Conservation (phyloP, 257 asterid species). For the Schizonepeta tenuifolia region DNA sequence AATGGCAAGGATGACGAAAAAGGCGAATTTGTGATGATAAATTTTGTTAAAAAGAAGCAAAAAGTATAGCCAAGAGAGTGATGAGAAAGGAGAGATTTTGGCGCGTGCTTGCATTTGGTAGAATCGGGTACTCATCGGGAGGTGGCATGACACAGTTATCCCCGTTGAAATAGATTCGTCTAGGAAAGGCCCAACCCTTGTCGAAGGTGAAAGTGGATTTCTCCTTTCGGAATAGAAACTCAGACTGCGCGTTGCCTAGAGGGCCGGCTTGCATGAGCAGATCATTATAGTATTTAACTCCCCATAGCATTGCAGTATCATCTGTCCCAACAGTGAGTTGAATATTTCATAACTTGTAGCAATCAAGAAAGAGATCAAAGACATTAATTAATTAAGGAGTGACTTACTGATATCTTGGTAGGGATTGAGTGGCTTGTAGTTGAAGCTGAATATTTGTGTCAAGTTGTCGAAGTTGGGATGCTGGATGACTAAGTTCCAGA, state of each 20-base stretch:
- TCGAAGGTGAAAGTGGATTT: constrained; percentile 62
- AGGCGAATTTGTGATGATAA: too few species aligned
- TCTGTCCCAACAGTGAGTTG: constrained; percentile 35
- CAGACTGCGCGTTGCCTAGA: constrained; percentile 65
- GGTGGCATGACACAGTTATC: constrained; percentile 74
- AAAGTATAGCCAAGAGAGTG: constrained; percentile 38
- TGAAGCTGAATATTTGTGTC: constrained; percentile 65
- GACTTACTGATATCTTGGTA: constrained; percentile 58
- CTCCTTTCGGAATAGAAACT: constrained; percentile 67
- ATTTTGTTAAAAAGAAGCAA: constrained; percentile 31
- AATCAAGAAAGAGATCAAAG: neutral
- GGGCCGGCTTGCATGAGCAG: constrained; percentile 60
- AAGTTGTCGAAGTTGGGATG: constrained; percentile 68
- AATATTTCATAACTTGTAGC: neutral
- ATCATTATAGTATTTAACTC: constrained; percentile 62
- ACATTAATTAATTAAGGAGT: too few species aligned
- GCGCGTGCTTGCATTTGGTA: constrained; percentile 45
- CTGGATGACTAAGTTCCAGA: constrained; percentile 62
- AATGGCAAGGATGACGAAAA: too few species aligned
- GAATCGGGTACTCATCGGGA: constrained; percentile 59
- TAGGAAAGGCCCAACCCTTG: constrained; percentile 70
- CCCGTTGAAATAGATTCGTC: constrained; percentile 67
- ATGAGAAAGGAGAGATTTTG: constrained; percentile 34
- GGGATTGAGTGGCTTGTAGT: constrained; percentile 66
- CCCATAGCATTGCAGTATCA: constrained; percentile 73